These are phyloP conservation scores for Aspergillus persii DNA, from an alignment of 2,329 filamentous ascomycete species.

Conservation along the genomic window DNA sequence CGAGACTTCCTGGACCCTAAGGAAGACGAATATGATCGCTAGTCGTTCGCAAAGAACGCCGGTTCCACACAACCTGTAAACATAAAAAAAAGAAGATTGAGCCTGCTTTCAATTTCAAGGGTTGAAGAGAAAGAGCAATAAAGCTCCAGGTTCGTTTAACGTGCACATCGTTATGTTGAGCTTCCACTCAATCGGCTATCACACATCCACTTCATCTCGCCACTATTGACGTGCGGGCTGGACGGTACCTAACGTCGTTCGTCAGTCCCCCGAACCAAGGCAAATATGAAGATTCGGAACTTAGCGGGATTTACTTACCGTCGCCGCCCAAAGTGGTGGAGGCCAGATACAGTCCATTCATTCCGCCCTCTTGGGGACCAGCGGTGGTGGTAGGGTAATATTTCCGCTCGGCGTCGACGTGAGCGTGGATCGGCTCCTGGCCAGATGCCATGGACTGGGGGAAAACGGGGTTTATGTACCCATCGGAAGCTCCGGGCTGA, in stretches of 20 bases:
- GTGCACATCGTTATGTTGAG: slow-evolving; percentile 62
- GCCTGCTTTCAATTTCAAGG: slow-evolving; percentile 10
- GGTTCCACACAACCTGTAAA: not conserved
- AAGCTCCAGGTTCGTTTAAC: slow-evolving; percentile 47
- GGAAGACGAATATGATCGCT: not conserved
- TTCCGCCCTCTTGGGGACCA: slow-evolving; percentile 41
- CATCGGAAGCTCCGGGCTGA: slow-evolving; percentile 67
- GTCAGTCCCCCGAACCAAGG: slow-evolving; percentile 35
- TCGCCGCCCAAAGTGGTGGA: slow-evolving; percentile 48
- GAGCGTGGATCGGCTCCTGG: slow-evolving; percentile 68
- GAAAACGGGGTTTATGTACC: slow-evolving; percentile 62
- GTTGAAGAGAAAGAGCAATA: not conserved
- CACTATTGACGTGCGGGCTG: slow-evolving; percentile 55
- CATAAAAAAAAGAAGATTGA: slow-evolving; percentile 8
- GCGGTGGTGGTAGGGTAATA: slow-evolving; percentile 51
- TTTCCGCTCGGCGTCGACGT: slow-evolving; percentile 55
- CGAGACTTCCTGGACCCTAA: not conserved
- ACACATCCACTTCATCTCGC: slow-evolving; percentile 48
- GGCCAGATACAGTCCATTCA: slow-evolving; percentile 49
- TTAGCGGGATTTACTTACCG: slow-evolving; percentile 32
- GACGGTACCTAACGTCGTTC: slow-evolving; percentile 53
- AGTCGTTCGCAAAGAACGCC: not conserved
- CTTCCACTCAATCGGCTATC: slow-evolving; percentile 66
- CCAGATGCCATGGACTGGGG: slow-evolving; percentile 65
- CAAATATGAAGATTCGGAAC: not conserved